Evolutionary conservation across 2,329 filamentous ascomycete genomes (phyloP).

Genomic region (Lasiodiplodia citricola): DNA sequence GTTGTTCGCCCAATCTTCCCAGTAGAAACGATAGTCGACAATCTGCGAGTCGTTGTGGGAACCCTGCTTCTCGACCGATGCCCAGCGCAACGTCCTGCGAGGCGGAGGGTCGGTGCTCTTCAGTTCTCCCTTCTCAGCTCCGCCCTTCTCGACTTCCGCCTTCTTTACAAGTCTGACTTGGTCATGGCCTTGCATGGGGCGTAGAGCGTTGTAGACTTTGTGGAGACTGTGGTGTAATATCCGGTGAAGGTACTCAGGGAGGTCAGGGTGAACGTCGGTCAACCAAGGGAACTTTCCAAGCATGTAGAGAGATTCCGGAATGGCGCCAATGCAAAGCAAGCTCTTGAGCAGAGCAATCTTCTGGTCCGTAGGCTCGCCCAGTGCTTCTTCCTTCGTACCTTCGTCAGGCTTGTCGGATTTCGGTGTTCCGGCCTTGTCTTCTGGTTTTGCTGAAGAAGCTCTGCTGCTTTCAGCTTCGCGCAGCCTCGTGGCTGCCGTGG

Average conservation of each 20-base stretch:
- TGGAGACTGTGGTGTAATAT: constrained; percentile 82
- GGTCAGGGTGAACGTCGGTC: constrained; percentile 79
- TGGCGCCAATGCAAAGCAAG: constrained; percentile 85
- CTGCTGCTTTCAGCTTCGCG: constrained; percentile 63
- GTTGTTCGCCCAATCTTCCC: constrained; percentile 96
- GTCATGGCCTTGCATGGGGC: constrained; percentile 49
- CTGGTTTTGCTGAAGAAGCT: constrained; percentile 41
- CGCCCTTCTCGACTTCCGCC: constrained; percentile 66
- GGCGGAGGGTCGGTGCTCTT: constrained; percentile 31
- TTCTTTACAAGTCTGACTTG: constrained; percentile 53
- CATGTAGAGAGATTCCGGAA: constrained; percentile 92
- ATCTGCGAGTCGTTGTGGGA: constrained; percentile 51
- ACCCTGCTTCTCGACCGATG: constrained; percentile 76
- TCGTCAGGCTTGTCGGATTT: constrained; percentile 41
- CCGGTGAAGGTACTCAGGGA: constrained; percentile 81
- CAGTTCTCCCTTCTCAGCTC: constrained; percentile 60
- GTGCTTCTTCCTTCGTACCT: constrained; percentile 57
- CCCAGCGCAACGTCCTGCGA: constrained; percentile 73
- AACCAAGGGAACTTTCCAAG: constrained; percentile 93
- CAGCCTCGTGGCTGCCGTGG: constrained; percentile 43
- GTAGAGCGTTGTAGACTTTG: constrained; percentile 68
- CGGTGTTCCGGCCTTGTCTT: constrained; percentile 51
- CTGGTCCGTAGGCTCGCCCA: constrained; percentile 77
- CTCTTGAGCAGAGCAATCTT: constrained; percentile 85
- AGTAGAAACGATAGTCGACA: constrained; percentile 89